A percentile compares a stretch with the other conserved stretches of the same genome.
These are phyloP conservation scores for Fraxinus paxiana DNA, from an alignment of 305 asterid species.

Conservation along the genomic window DNA sequence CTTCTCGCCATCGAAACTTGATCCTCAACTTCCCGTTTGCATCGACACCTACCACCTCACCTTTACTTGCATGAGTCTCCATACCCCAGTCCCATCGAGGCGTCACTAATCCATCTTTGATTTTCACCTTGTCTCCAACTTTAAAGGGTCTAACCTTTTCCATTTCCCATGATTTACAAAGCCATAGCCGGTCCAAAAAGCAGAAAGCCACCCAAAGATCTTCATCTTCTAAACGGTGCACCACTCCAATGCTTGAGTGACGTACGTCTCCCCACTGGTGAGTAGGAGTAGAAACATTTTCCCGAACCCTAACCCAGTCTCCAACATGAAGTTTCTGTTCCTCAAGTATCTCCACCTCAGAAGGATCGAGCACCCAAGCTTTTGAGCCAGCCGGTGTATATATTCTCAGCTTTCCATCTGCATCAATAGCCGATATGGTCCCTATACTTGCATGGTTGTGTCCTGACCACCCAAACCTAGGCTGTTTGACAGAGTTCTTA, in stretches of 20 bases:
- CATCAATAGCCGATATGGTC: constrained; percentile 73
- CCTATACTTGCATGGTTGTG: constrained; percentile 69
- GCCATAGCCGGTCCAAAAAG: constrained; percentile 78
- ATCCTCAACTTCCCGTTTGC: constrained; percentile 92
- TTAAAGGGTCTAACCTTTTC: constrained; percentile 58
- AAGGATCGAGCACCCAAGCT: constrained; percentile 84
- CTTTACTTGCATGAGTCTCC: constrained; percentile 91
- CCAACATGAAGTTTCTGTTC: constrained; percentile 56
- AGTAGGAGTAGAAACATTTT: constrained; percentile 54
- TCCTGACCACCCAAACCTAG: constrained; percentile 91
- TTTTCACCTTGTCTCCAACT: constrained; percentile 74
- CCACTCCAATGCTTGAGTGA: constrained; percentile 72
- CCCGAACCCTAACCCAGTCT: constrained; percentile 80
- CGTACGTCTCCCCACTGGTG: constrained; percentile 88
- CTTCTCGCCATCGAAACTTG: constrained; percentile 89
- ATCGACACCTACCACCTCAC: constrained; percentile 86
- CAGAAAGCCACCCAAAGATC: constrained; percentile 83
- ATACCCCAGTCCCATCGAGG: constrained; percentile 99
- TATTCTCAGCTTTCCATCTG: constrained; percentile 83
- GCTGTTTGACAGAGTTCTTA: constrained; percentile 54
- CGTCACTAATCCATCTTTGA: constrained; percentile 64
- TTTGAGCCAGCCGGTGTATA: constrained; percentile 81
- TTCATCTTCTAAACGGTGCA: constrained; percentile 80
- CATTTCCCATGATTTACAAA: constrained; percentile 73
- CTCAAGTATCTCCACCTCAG: constrained; percentile 71